These are phyloP conservation scores for Zalaria obscura DNA, from an alignment of 2,329 filamentous ascomycete genomes.

Conservation along the genomic window DNA sequence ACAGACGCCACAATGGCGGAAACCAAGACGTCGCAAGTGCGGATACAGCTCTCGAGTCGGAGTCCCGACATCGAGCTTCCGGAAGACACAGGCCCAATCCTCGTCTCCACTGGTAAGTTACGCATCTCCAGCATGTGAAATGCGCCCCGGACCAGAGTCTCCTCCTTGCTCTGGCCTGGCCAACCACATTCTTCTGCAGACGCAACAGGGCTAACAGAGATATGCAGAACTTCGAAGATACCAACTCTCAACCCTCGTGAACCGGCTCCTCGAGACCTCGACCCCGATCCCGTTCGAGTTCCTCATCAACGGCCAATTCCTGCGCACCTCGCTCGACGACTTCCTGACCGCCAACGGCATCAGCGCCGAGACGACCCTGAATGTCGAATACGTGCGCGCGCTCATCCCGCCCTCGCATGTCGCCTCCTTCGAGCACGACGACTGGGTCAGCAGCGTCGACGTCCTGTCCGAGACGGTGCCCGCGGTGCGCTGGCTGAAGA, in stretches of 20 bases:
- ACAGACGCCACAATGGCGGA: constrained; percentile 7
- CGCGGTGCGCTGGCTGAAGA: constrained; percentile 43
- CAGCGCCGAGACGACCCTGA: constrained; percentile 74
- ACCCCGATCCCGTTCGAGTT: constrained; percentile 79
- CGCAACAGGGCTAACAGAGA: neutral
- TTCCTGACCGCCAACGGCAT: constrained; percentile 78
- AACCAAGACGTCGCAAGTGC: constrained; percentile 28
- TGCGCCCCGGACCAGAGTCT: neutral
- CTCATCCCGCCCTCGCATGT: constrained; percentile 80
- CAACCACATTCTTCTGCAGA: neutral
- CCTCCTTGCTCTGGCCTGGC: neutral
- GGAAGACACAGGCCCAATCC: constrained; percentile 39
- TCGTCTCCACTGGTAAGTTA: constrained; percentile 40
- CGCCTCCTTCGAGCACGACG: constrained; percentile 89
- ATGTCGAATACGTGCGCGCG: constrained; percentile 85
- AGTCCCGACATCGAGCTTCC: constrained; percentile 39
- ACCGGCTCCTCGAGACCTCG: constrained; percentile 42
- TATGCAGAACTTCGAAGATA: constrained; percentile 38
- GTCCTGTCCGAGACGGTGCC: constrained; percentile 56
- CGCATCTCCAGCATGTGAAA: neutral
- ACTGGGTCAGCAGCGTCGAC: constrained; percentile 87
- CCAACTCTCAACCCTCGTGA: constrained; percentile 48
- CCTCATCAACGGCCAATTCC: constrained; percentile 83
- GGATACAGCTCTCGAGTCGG: constrained; percentile 39
- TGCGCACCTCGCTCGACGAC: constrained; percentile 79